Conservation (phyloP, 2,329 filamentous ascomycete genomes). For the Colletotrichum eremochloae region DNA sequence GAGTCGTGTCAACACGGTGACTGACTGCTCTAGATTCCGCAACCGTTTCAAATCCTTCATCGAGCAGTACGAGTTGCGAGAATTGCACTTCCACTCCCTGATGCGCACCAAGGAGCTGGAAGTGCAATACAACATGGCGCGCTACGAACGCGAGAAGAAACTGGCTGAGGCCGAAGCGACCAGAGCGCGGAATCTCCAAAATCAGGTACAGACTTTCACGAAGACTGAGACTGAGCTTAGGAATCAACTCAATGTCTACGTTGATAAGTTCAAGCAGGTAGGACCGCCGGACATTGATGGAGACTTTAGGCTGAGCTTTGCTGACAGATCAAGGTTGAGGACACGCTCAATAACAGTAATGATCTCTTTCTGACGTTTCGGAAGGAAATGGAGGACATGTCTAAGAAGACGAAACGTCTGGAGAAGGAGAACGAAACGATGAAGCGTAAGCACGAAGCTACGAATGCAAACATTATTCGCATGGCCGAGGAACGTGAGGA, state of each 20-base stretch:
- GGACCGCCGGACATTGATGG: conserved; percentile 46
- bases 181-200: conserved; percentile 86
- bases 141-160: conserved; percentile 91
- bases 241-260: conserved; percentile 97
- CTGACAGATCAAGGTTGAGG: conserved; percentile 80
- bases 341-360: conserved; percentile 98
- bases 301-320: conserved; percentile 40
- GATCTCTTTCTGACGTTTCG: conserved; percentile 96
- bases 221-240: conserved; percentile 95
- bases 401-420: conserved; percentile 95
- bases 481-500: conserved; percentile 97
- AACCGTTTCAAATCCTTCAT: conserved; percentile 93
- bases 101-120: conserved; percentile 96
- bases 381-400: conserved; percentile 99
- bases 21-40: conserved; percentile 75
- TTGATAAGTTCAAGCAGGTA: conserved; percentile 99
- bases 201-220: conserved; percentile 94
- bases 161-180: conserved; percentile 84
- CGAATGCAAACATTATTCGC: conserved; percentile 93
- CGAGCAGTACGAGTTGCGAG: conserved; percentile 95
- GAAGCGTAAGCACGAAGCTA: conserved; percentile 92
- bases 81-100: conserved; percentile 92
- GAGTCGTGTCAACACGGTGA: background rate
- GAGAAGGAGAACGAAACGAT: conserved; percentile 96
- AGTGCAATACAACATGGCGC: conserved; percentile 90